Evolutionary conservation across 805 yeast species (phyloP), one percentile per base, ranked within the genome.

Genomic region (Metschnikowia continentalis): DNA sequence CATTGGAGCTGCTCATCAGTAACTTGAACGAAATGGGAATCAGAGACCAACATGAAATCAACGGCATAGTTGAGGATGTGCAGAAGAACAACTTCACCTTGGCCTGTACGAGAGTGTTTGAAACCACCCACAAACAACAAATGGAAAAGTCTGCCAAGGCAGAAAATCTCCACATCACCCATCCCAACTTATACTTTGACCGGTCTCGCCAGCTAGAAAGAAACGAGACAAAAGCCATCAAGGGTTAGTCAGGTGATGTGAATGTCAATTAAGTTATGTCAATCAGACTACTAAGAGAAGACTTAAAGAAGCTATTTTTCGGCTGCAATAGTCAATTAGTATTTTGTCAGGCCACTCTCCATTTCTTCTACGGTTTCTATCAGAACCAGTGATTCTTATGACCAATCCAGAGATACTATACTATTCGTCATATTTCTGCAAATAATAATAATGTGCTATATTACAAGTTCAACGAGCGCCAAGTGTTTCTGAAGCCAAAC

Each of bases 41-140:
- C 45, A 73, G 66, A 8, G 88, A 86, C 52, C 78, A 77, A 62
- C 71, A 69, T 22, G 77, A 81, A 39, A 68, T 88, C 44, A 75
- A 78, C 42, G 80, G 80, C 37, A 80, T 94, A 11, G 57, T 85
- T 46, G 92, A 87, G 44, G 81, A 86, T 49, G 84, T 86, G 42
- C 78, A 78, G 44, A 78, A 79, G 49, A 81, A 84, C 32, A 88
- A 88, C 55, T 91, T 81, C 64, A 90, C 92, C 22, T 77, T 83
- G 37, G 97, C 98, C 0, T 91, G 97, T 65, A 86, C 97, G 0
- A 79, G 88, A 62, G 96, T 89, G 3, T 88, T 89, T 68, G 97
- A 91, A 61, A 67, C 81, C 15, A 79, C 89, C 32, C 86, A 83
- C 59, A 74, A 74, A 49, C 75, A 62, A 43, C 68, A 76, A 53